Conservation (phyloP, 805 yeast species). For the Cyberlindnera euphorbiiphila region DNA sequence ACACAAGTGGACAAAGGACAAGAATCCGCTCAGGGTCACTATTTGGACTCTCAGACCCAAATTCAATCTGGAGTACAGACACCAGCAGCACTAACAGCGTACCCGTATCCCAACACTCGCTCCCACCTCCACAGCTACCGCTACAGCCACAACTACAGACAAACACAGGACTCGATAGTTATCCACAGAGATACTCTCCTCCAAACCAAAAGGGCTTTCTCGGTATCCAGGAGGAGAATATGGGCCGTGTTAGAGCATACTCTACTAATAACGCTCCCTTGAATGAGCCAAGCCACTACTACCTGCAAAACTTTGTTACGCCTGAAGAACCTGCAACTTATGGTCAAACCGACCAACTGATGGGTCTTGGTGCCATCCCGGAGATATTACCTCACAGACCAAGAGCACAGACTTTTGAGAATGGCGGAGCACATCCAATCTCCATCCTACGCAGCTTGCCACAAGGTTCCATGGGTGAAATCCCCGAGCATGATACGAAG, state of each 20-base stretch:
- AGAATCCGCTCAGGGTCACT: conserved; percentile 57
- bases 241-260: conserved; percentile 26
- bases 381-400: conserved; percentile 29
- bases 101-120: background rate
- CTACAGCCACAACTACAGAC: conserved; percentile 3
- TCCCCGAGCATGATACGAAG: conserved; percentile 8
- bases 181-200: conserved; percentile 20
- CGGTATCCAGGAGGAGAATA: conserved; percentile 16
- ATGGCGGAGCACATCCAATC: conserved; percentile 25
- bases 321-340: conserved; percentile 11
- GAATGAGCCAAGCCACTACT: conserved; percentile 20
- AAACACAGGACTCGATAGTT: conserved; percentile 5
- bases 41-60: conserved; percentile 34
- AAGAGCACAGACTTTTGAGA: conserved; percentile 39
- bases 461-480: conserved; percentile 12
- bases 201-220: conserved; percentile 11
- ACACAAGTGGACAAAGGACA: conserved; percentile 16
- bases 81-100: conserved; percentile 1
- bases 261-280: conserved; percentile 23
- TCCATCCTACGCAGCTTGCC: conserved; percentile 27
- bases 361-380: conserved; percentile 10
- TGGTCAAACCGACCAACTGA: conserved; percentile 17
- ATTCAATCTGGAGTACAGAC: conserved; percentile 52
- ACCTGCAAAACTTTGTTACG: conserved; percentile 11
- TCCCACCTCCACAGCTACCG: conserved; percentile 5